Evolutionary conservation across 2,329 filamentous ascomycete genomes (phyloP), one percentile per base, ranked within the genome.

Genomic region (Stagonosporopsis chrysanthemi): DNA sequence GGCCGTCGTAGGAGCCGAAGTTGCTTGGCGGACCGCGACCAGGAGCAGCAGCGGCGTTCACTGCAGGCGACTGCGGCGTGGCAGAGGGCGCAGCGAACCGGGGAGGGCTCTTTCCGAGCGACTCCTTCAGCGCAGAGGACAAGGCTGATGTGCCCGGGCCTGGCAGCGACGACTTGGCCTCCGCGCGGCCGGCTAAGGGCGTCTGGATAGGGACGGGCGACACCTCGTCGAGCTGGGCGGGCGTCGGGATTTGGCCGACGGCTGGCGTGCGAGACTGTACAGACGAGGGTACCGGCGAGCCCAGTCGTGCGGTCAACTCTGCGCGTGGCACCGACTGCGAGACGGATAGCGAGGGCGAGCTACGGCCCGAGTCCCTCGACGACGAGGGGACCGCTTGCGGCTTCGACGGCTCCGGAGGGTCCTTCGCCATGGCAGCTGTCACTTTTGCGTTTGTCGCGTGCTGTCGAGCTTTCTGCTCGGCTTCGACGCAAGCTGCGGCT

Each of bases 121-220:
- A 90, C 66, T 89, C 88, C 58, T 90, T 90, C 62, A 97, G 80
- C n/a, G 92, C 94, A 24, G 91, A 90, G 33, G 94, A 92, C 52
- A 98, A 85, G 59, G 92, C 93, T 24, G 94, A 97, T 45, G 92
- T 86, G 23, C 92, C 92, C 6, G 92, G 92, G 0, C 91, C 92
- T 6, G 88, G 86, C 7, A 86, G 78, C 46, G 86, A 89, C 22
- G 86, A 84, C 62, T 81, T 74, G 53, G 76, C 76, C 63, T 79
- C 81, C 58, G 76, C 86, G 50, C 84, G 83, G 57, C 86, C 88
- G 8, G 88, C 82, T 35, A 96, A 82, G 35, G 90, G 88, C 36
- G 87, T 83, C 55, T 86, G 77, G 35, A 56, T 56, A 3, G 54
- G 54, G 63, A 65, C 70, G 70, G 67, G 70, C 63, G 64, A 79